Conservation (phyloP, 768 basidiomycete genomes). For the Stropharia rugosoannulata region DNA sequence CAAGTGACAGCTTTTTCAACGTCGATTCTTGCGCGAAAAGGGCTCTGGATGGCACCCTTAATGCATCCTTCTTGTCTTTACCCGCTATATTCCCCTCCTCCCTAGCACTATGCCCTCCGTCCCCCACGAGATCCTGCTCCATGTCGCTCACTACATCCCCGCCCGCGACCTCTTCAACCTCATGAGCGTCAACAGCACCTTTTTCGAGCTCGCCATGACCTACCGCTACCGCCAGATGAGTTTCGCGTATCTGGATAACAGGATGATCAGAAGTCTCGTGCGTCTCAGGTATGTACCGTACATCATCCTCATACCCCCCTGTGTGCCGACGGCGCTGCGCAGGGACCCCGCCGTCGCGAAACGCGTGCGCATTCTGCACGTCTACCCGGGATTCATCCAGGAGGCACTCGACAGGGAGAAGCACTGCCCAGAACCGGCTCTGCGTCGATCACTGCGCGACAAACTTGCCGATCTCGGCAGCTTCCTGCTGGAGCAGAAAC, state of each 20-base stretch:
- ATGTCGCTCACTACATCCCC: slow-evolving; percentile 34
- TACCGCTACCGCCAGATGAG: slow-evolving; percentile 47
- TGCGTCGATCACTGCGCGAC: slow-evolving; percentile 25
- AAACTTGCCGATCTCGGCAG: slow-evolving; percentile 33
- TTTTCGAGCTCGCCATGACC: slow-evolving; percentile 44
- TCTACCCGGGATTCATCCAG: slow-evolving; percentile 49
- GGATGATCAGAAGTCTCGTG: slow-evolving; percentile 39
- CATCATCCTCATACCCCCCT: not conserved
- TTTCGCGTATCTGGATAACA: slow-evolving; percentile 46
- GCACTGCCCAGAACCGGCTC: slow-evolving; percentile 7
- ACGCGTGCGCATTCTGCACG: slow-evolving; percentile 46
- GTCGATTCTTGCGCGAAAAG: slow-evolving; percentile 14
- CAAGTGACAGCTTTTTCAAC: slow-evolving; percentile 24
- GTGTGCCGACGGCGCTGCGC: not conserved
- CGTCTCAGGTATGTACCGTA: slow-evolving; percentile 32
- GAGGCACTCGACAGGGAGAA: slow-evolving; percentile 32
- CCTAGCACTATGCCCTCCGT: slow-evolving; percentile 16
- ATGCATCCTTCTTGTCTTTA: slow-evolving; percentile 2
- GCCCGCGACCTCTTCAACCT: slow-evolving; percentile 31
- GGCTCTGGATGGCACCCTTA: slow-evolving; percentile 10
- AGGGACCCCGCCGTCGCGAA: slow-evolving; percentile 49
- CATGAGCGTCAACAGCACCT: slow-evolving; percentile 34
- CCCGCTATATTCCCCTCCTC: slow-evolving; percentile 7
- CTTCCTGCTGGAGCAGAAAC: slow-evolving; percentile 29
- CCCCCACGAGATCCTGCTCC: slow-evolving; percentile 36